phyloP scores from a whole-genome alignment of 306 rosid species.

The Ceratonia siliqua region DNA sequence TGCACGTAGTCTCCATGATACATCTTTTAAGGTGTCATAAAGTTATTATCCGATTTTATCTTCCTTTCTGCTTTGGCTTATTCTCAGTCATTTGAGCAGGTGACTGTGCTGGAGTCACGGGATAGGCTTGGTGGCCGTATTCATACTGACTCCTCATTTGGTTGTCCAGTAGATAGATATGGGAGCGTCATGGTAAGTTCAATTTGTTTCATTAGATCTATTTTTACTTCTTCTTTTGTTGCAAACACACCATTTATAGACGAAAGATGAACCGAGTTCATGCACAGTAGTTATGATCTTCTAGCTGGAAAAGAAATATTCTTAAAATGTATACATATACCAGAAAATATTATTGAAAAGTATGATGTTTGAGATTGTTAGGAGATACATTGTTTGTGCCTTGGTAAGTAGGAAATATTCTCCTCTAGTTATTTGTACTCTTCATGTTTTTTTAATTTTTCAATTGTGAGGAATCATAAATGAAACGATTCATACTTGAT shows the following conservation, averaged over 20 bases:
- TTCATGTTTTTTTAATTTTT: background rate
- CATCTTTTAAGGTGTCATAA: slow-evolving; percentile 67
- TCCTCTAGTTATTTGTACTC: slow-evolving; percentile 1
- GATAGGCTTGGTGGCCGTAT: slow-evolving; percentile 86
- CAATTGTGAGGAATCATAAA: background rate
- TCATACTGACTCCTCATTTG: slow-evolving; percentile 79
- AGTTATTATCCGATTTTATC: background rate
- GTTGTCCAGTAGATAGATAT: slow-evolving; percentile 89
- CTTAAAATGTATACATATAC: background rate
- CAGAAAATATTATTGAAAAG: background rate
- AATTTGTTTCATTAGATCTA: background rate
- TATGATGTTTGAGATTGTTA: background rate
- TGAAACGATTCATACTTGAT: background rate
- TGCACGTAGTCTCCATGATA: slow-evolving; percentile 72
- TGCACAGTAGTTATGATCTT: background rate
- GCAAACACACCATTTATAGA: background rate
- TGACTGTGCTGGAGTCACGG: slow-evolving; percentile 74
- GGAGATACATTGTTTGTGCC: slow-evolving; percentile 3
- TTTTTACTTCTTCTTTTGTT: background rate
- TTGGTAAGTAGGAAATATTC: background rate
- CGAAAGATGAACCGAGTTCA: background rate
- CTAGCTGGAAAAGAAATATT: background rate
- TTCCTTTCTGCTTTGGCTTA: slow-evolving; percentile 24
- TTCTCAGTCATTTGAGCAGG: slow-evolving; percentile 47
- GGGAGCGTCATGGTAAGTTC: slow-evolving; percentile 86